Evolutionary conservation across 2,329 filamentous ascomycete species (phyloP).

Genomic region (Cercospora sesami): DNA sequence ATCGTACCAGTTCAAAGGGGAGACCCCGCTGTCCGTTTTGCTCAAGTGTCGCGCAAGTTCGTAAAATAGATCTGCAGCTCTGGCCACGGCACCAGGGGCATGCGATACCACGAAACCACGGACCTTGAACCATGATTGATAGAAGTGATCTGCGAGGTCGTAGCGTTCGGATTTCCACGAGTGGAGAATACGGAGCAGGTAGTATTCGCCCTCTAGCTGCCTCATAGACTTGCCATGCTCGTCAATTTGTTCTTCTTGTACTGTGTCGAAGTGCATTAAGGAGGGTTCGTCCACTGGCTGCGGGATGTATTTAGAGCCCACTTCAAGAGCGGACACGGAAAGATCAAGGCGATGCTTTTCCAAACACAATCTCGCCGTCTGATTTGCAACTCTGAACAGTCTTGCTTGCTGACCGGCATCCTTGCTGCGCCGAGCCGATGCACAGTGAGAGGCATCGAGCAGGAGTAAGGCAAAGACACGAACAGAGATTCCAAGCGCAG

Average conservation of each 20-base stretch:
- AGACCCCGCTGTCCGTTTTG: conserved; percentile 54
- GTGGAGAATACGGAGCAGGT: conserved; percentile 64
- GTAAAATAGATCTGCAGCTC: conserved; percentile 66
- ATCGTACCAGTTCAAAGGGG: conserved; percentile 71
- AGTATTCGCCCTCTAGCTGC: conserved; percentile 61
- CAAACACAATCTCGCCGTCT: conserved; percentile 64
- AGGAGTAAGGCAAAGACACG: conserved; percentile 66
- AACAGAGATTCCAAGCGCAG: conserved; percentile 37
- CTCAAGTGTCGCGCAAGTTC: conserved; percentile 59
- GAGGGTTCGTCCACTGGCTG: conserved; percentile 5
- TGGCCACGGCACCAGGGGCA: conserved; percentile 56
- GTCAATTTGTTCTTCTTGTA: conserved; percentile 19
- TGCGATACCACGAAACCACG: conserved; percentile 40
- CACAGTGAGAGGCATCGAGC: conserved; percentile 58
- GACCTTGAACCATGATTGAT: conserved; percentile 53
- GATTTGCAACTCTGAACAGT: conserved; percentile 67
- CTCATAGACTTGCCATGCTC: conserved; percentile 38
- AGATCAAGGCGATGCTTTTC: conserved; percentile 58
- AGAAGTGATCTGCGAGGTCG: conserved; percentile 78
- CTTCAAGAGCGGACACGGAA: conserved; percentile 63
- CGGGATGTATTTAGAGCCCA: conserved; percentile 56
- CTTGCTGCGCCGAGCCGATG: conserved; percentile 27
- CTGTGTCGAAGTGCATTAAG: conserved; percentile 23
- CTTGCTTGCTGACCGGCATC: conserved; percentile 48
- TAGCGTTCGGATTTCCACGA: conserved; percentile 74